phyloP scores from a whole-genome alignment of 192 early-diverging fungal genomes.

The Mortierella alpina region DNA sequence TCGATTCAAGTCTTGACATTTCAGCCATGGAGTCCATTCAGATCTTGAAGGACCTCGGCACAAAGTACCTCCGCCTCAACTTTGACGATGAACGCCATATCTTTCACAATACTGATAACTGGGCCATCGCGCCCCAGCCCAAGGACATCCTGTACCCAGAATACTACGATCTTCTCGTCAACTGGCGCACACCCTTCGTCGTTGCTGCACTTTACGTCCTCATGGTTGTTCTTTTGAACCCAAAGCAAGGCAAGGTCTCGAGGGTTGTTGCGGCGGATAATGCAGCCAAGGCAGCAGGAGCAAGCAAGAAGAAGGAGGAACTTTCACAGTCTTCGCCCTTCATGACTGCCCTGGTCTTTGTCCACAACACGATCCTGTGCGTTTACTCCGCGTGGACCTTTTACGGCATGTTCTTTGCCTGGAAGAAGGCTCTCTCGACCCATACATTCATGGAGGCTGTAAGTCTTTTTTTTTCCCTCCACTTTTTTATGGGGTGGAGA shows the following conservation, averaged over 20 bases:
- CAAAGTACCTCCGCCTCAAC: constrained; percentile 37
- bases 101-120: constrained; percentile 45
- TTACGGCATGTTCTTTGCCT: constrained; percentile 60
- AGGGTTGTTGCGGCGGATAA: constrained; percentile 49
- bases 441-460: constrained; percentile 61
- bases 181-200: constrained; percentile 47
- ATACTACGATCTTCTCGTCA: constrained; percentile 45
- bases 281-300: constrained; percentile 17
- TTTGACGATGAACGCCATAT: constrained; percentile 41
- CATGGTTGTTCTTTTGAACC: constrained; percentile 44
- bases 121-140: constrained; percentile 43
- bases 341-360: constrained; percentile 69
- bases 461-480: constrained; percentile 26
- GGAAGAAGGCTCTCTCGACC: constrained; percentile 52
- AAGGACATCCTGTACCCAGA: constrained; percentile 50
- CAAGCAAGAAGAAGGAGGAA: constrained; percentile 27
- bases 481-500: constrained; percentile 8
- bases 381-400: constrained; percentile 77
- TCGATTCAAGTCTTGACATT: background rate
- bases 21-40: constrained; percentile 20
- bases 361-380: constrained; percentile 74
- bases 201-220: constrained; percentile 46
- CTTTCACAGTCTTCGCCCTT: constrained; percentile 44
- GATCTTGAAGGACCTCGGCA: constrained; percentile 31
- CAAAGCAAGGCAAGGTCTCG: constrained; percentile 50